Evolutionary conservation across 2,329 filamentous ascomycete genomes (phyloP), one percentile per base, ranked within the genome.

Genomic region (Colletotrichum liriopes): DNA sequence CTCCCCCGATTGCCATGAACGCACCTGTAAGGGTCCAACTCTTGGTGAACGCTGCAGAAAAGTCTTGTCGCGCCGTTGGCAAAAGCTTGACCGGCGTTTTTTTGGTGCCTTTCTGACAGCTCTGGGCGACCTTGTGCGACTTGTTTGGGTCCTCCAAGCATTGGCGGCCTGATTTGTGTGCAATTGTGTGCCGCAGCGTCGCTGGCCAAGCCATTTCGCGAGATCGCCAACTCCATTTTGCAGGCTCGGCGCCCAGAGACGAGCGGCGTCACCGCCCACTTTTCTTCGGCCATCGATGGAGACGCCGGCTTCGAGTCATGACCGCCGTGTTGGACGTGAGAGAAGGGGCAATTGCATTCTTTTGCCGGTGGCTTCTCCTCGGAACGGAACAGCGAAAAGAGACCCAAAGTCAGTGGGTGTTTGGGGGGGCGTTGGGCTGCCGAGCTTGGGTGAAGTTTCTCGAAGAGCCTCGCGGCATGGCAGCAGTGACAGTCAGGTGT

Each of bases 191-290:
- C 59, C 26, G 65, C 56, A 41, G 56, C 41, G 68, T 56, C 49
- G 64, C 39, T 59, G 65, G 69, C 65, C 68, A 71, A 71, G 68
- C 49, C 64, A n/a, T n/a, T 67, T 71, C 64, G 64, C 56, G 58
- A 71, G 65, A 59, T 72, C 43, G 65, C 59, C 69, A 59, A 68
- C 52, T 64, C 69, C 65, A 59, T 37, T 54, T 68, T 55, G 51
- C n/a, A 69, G 52, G 54, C 69, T 72, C 69, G 69, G 69, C 69
- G 69, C 65, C 69, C 69, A 69, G 69, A 64, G 37, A 14, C 52
- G n/a, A 47, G 52, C 43, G 69, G 65, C 65, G 65, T 68, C 65
- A 69, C 65, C 43, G 35, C 43, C 69, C 69, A 72, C 69, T 72
- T 72, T 67, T 63, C n/a, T 32, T 68, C 61, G 65, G 29, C 37